Evolutionary conservation across 1,139 yeast species (phyloP).

Genomic region (Blastobotrys capitulatus): DNA sequence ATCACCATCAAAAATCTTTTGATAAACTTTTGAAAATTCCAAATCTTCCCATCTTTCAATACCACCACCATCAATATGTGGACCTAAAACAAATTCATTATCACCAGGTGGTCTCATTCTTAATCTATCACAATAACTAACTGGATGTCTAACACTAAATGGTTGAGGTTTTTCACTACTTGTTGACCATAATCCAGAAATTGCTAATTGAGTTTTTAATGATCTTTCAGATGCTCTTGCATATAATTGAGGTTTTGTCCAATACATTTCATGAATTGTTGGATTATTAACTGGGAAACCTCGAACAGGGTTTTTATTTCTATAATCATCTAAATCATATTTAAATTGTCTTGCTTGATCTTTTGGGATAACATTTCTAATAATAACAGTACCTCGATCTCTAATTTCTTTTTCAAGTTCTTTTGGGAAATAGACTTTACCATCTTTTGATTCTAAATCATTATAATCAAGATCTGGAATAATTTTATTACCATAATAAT

Average conservation of each 20-base stretch:
- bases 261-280: slow-evolving; percentile 37
- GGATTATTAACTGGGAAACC: slow-evolving; percentile 32
- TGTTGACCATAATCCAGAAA: slow-evolving; percentile 36
- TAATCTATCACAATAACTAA: slow-evolving; percentile 54
- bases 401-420: slow-evolving; percentile 11
- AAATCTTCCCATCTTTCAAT: slow-evolving; percentile 46
- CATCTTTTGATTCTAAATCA: slow-evolving; percentile 12
- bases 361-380: slow-evolving; percentile 31
- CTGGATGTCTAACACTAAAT: slow-evolving; percentile 31
- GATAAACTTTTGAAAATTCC: slow-evolving; percentile 38
- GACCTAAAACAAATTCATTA: slow-evolving; percentile 33
- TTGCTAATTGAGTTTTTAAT: slow-evolving; percentile 30
- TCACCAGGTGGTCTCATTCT: slow-evolving; percentile 44
- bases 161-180: slow-evolving; percentile 13
- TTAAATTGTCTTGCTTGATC: slow-evolving; percentile 29
- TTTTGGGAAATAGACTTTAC: slow-evolving; percentile 11
- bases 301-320: slow-evolving; percentile 18
- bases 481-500: slow-evolving; percentile 20
- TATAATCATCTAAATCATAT: slow-evolving; percentile 24
- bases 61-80: slow-evolving; percentile 44
- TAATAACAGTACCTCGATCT: slow-evolving; percentile 33
- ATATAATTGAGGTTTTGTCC: slow-evolving; percentile 41
- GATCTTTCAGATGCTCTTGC: slow-evolving; percentile 42
- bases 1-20: slow-evolving; percentile 38
- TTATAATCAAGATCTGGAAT: slow-evolving; percentile 20